Percentiles rank a stretch among this genome's conserved stretches.
phyloP scores from a whole-genome alignment of 75 land plant species.

The Gnetum montanum region DNA sequence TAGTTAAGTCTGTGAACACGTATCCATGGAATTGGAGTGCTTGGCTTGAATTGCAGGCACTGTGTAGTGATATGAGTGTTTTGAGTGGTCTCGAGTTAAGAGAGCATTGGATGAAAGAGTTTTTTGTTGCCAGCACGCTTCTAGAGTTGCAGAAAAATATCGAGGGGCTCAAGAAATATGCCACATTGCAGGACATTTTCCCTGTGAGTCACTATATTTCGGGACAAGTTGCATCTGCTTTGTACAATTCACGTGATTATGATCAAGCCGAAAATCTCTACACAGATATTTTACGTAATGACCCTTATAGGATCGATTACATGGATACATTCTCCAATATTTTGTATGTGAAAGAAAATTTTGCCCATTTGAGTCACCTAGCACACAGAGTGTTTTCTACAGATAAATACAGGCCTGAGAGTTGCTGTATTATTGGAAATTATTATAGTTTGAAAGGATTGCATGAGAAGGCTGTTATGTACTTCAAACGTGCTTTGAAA shows the following conservation, averaged over 20 bases:
- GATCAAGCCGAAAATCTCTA: conserved; percentile 83
- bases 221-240: conserved; percentile 76
- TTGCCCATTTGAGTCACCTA: conserved; percentile 75
- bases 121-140: conserved; percentile 79
- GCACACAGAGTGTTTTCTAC: conserved; percentile 85
- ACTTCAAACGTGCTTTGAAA: conserved; percentile 84
- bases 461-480: conserved; percentile 72
- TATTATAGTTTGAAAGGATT: conserved; percentile 64
- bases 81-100: conserved; percentile 57
- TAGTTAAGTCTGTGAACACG: conserved; percentile 78
- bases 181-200: conserved; percentile 47
- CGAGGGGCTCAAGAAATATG: conserved; percentile 67
- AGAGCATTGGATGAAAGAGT: conserved; percentile 98
- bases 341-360: conserved; percentile 87
- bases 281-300: conserved; percentile 70
- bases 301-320: conserved; percentile 83
- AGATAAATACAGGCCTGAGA: conserved; percentile 92
- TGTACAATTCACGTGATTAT: conserved; percentile 77
- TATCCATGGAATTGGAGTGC: conserved; percentile 99
- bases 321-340: conserved; percentile 96
- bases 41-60: conserved; percentile 87
- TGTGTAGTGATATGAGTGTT: conserved; percentile 62
- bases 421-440: conserved; percentile 93
- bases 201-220: conserved; percentile 67
- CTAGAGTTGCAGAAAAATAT: conserved; percentile 75